Base-by-base conservation (phyloP, 2,329 filamentous ascomycete species). In the Madurella mycetomatis region DNA sequence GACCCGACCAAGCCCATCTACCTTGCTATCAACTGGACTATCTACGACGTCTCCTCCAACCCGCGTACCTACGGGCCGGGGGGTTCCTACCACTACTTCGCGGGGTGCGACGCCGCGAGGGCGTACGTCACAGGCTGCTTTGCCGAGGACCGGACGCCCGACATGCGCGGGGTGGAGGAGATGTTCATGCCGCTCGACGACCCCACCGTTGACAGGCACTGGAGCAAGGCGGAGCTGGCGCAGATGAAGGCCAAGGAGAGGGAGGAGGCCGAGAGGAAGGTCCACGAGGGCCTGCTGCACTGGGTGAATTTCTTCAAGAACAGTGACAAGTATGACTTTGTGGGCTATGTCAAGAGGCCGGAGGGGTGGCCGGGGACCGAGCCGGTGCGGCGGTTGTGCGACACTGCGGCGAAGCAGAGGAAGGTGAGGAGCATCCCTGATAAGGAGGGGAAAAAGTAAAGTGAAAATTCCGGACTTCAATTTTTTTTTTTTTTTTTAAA, bases 91-190 rank as follows among this genome's bases (percentile, higher is more conserved):
- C 80, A 85, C 65, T 86, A 87, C 73, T 96, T 99, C 70, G 83
- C 91, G 0, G 94, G 92, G 57, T 80, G 80, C 58, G 94, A 99
- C 72, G 92, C 92, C 34, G 84, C 88, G 13, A 86, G 94, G 47
- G 90, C 86, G 17, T 99, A 91, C 71, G 85, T 99, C 9, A 97
- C 94, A 2, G 90, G 90, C 16, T 99, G 94, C 71, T 99, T 99
- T 74, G 76, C 82, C 40, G 86, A 90, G 60, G 94, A 99, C 76
- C 77, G 85, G 32, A 94, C 86, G 1, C 80, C 88, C 3, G 94
- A 99, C 73, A 74, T 96, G 69, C 82, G 88, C 57, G 94, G 94
- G 44, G 86, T 90, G 4, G 94, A 97, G 73, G 81, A 85, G 59
- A 94, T 95, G 82, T 97, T 84, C 72, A 68, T 92, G 9, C 84